phyloP scores from a whole-genome alignment of 176 grass and related monocot species.

The Phoenix dactylifera region DNA sequence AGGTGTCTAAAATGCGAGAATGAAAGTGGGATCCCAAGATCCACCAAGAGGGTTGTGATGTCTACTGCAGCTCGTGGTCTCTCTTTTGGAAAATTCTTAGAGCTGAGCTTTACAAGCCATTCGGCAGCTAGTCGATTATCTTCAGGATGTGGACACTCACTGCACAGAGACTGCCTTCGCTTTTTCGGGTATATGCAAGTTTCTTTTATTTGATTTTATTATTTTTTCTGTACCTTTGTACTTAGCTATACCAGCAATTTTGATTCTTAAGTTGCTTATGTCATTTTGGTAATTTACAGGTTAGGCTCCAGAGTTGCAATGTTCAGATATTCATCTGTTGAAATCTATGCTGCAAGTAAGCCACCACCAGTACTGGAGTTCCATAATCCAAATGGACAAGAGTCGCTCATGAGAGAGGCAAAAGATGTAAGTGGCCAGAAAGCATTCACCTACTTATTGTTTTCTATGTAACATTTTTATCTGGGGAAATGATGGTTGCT shows the following conservation, averaged over 20 bases:
- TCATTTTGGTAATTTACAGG: conserved; percentile 34
- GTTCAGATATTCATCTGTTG: conserved; percentile 74
- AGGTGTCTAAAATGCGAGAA: conserved; percentile 69
- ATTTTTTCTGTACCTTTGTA: not conserved
- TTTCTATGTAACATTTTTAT: not conserved
- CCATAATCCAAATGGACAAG: conserved; percentile 44
- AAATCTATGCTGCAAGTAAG: conserved; percentile 67
- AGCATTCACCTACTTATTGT: not conserved
- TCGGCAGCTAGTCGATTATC: conserved; percentile 58
- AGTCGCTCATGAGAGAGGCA: conserved; percentile 49
- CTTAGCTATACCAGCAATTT: not conserved
- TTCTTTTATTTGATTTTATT: not conserved
- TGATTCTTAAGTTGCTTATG: not conserved
- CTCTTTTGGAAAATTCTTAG: conserved; percentile 91
- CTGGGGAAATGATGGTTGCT: conserved; percentile 1
- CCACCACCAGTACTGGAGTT: conserved; percentile 60
- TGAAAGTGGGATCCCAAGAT: conserved; percentile 38
- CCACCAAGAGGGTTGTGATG: conserved; percentile 51
- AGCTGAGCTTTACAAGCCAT: conserved; percentile 90
- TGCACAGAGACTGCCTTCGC: conserved; percentile 80
- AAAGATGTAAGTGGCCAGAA: conserved; percentile 44
- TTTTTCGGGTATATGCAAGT: conserved; percentile 68
- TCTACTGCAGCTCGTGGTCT: conserved; percentile 62
- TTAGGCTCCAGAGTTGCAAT: conserved; percentile 81
- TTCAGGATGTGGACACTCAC: conserved; percentile 61